phyloP scores from a whole-genome alignment of 805 yeast species.

The Lachancea fermentati region DNA sequence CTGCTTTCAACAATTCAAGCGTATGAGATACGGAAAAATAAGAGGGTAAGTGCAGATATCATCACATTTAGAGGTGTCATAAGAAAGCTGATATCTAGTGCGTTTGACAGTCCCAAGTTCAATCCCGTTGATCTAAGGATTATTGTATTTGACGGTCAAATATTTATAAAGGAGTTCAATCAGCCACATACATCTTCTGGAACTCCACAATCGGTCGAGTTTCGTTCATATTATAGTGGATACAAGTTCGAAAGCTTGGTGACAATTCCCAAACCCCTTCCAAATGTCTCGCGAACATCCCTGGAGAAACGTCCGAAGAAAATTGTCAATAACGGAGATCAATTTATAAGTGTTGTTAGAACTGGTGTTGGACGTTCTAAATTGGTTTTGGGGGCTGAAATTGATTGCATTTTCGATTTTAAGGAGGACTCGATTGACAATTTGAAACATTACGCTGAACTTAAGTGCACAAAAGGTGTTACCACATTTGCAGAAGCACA shows the following conservation, averaged over 20 bases:
- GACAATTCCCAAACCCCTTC: constrained; percentile 73
- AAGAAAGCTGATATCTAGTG: constrained; percentile 51
- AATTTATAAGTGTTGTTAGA: constrained; percentile 72
- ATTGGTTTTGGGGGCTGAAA: constrained; percentile 78
- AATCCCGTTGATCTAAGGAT: constrained; percentile 56
- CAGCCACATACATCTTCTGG: constrained; percentile 38
- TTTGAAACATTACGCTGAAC: constrained; percentile 72
- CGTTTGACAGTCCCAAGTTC: constrained; percentile 48
- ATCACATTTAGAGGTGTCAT: constrained; percentile 83
- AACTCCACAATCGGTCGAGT: constrained; percentile 29
- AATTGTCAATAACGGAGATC: constrained; percentile 65
- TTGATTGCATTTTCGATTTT: constrained; percentile 85
- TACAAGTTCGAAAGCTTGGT: constrained; percentile 81
- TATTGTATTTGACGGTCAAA: constrained; percentile 67
- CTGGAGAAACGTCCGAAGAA: constrained; percentile 62
- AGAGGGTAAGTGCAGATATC: constrained; percentile 52
- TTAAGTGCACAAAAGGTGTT: constrained; percentile 65
- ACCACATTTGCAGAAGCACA: constrained; percentile 51
- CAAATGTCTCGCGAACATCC: constrained; percentile 53
- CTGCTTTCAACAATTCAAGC: constrained; percentile 49
- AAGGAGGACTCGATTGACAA: constrained; percentile 44
- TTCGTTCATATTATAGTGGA: constrained; percentile 47
- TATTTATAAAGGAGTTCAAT: constrained; percentile 49
- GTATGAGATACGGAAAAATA: constrained; percentile 44
- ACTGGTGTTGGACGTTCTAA: constrained; percentile 76